A percentile compares a stretch with the other conserved stretches of the same genome.
These are phyloP conservation scores for Cryphonectria nitschkei DNA, from an alignment of 2,329 filamentous ascomycete genomes.

Conservation along the genomic window DNA sequence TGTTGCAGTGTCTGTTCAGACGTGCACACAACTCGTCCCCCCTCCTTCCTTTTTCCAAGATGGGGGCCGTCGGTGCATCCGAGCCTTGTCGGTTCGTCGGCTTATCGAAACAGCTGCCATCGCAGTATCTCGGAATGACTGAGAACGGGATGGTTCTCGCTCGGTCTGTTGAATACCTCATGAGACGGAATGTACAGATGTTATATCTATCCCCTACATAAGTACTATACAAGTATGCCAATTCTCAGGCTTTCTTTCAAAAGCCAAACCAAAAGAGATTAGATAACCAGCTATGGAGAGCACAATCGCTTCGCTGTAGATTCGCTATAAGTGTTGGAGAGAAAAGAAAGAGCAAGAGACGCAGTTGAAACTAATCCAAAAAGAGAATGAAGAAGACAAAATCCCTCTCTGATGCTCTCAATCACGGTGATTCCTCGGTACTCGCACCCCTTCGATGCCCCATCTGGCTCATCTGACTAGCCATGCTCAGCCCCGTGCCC, in stretches of 20 bases:
- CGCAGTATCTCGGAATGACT: too few relatives aligned
- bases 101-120: too few relatives aligned
- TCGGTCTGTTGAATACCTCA: too few relatives aligned
- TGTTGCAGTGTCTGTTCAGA: not conserved
- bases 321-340: not conserved
- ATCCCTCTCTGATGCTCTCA: not conserved
- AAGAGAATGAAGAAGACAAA: not conserved
- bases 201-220: too few relatives aligned
- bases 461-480: conserved; percentile 36
- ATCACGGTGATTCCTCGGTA: not conserved
- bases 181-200: too few relatives aligned
- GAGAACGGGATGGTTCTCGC: too few relatives aligned
- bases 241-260: too few relatives aligned
- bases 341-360: not conserved
- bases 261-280: not conserved
- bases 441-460: conserved; percentile 15
- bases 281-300: not conserved
- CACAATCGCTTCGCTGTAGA: not conserved
- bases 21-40: too few relatives aligned
- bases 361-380: not conserved
- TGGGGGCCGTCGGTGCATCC: too few relatives aligned
- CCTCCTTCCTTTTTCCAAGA: too few relatives aligned
- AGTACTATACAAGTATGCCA: too few relatives aligned
- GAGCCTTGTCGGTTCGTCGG: too few relatives aligned
- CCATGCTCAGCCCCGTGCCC: conserved; percentile 57